Base-by-base conservation (phyloP, 306 rosid species). In the Quercus ilex region DNA sequence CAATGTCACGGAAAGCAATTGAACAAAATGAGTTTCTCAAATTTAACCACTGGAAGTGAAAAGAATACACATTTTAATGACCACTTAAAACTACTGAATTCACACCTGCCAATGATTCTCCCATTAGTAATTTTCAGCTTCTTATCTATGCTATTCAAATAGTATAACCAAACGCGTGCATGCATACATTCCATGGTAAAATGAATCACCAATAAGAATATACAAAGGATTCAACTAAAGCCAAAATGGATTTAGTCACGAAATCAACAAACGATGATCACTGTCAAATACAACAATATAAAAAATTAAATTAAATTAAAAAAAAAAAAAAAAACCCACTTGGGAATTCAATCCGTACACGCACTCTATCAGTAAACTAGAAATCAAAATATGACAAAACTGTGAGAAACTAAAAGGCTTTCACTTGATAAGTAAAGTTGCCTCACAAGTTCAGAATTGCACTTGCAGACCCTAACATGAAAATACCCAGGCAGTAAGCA, bases 371-470 rank as follows among this genome's bases (percentile, higher is more conserved):
- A 74, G 64, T 43, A 19, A 58, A 74, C 46, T 55, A 74, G 49
- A 56, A 58, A 53, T 26, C 77, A 41, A 69, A 25, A 38, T 6
- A 28, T 59, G 53, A 53, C 30, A 69, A 23, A 33, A 71, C 10
- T 13, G 21, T 6, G 20, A 33, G 30, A 55, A 78, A 49, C 21
- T 20, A 23, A 78, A 69, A 25, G 20, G 19, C 69, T 12, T 74
- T 80, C 63, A 87, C 83, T 76, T 75, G 30, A 83, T 17, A 80
- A 74, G 75, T 55, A 26, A 78, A 52, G 80, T 72, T 81, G 57
- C 74, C 56, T 11, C 38, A 56, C 53, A 59, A 81, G 65, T 69
- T 21, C 55, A 79, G 46, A 63, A 73, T 73, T 78, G 83, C 78
- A 69, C 69, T 68, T 79, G n/a, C 75, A 62, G 56, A 41, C 74